Evolutionary conservation across 164 flowering plant species (phyloP), one percentile per base, ranked within the genome.

Genomic region (Aristolochia contorta): DNA sequence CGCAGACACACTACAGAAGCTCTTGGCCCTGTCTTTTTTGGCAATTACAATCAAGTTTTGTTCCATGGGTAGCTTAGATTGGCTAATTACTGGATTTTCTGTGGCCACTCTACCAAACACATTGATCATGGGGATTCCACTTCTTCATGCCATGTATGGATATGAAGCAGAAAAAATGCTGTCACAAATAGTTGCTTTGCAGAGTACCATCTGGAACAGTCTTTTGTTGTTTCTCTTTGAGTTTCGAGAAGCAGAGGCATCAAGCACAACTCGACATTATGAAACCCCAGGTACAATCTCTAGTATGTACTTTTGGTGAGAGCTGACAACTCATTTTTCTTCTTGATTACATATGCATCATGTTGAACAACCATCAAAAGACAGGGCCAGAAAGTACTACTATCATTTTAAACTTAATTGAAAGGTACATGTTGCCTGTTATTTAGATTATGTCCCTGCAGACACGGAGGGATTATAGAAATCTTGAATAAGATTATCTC

Each of bases 121-220:
- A 22, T 73, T 90, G 73, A 78, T 90, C 64, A 50, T 90, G 55
- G 97, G 97, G 52, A 78, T 90, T 61, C 95, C 97, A n/a, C 61
- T 90, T 10, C 46, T 87, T 57, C 74, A 50, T 61, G 92, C 89
- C 61, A 84, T 85, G 86, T 87, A 87, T 66, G 91, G 91, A 27
- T 70, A 71, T 24, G 79, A 76, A 71, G 84, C 89, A 24, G 76
- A 67, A 20, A 22, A 6, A 32, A 74, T 83, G 32, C 74, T 90
- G 45, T 63, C 75, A 20, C 97, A 90, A 82, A 78, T 87, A 60
- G 79, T 90, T 27, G 84, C 80, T 41, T 62, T 90, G 30, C 95
- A 90, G 59, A 85, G 87, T 75, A 19, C 79, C 30, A 56, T 90
- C 64, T 90, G 97, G 97, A 75, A 87, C 62, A 85, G 80, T 53